A percentile compares a stretch with the other conserved stretches of the same genome.
phyloP scores from a whole-genome alignment of 257 asterid species.

The Solanum piurae region DNA sequence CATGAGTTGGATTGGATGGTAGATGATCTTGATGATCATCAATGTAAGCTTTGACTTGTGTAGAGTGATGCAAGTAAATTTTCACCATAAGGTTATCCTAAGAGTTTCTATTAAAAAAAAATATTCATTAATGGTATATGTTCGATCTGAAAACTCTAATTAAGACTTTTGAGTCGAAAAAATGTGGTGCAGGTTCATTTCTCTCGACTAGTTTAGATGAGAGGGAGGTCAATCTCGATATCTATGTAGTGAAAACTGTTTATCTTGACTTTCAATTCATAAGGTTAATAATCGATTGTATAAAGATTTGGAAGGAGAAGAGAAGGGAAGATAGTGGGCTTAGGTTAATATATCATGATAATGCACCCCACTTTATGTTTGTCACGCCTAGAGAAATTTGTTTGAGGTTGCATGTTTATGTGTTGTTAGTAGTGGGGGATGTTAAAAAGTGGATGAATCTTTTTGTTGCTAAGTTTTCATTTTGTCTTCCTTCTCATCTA shows the following conservation, averaged over 20 bases:
- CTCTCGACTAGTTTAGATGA: too few relatives aligned
- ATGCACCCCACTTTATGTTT: conserved; percentile 74
- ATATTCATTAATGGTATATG: background rate
- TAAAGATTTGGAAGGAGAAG: background rate
- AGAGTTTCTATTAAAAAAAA: background rate
- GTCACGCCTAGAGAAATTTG: conserved; percentile 60
- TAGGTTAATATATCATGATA: conserved; percentile 55
- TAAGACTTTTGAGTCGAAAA: too few relatives aligned
- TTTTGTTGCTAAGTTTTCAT: background rate
- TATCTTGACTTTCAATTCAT: background rate
- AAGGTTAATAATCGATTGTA: too few relatives aligned
- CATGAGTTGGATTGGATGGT: conserved; percentile 28
- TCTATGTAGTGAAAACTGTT: too few relatives aligned
- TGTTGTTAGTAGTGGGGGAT: background rate
- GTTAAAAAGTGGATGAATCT: background rate
- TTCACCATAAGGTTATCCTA: background rate
- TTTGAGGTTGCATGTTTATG: conserved; percentile 15
- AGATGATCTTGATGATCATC: conserved; percentile 16
- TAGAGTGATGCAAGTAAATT: conserved; percentile 7
- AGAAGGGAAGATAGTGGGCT: conserved; percentile 18
- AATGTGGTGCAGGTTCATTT: accelerated
- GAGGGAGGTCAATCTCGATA: background rate
- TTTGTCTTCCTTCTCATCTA: background rate
- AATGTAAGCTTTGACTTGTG: conserved; percentile 24
- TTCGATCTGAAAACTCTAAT: background rate